Percentiles rank a stretch among this genome's conserved stretches.
Conservation (phyloP, 2,329 filamentous ascomycete genomes). For the Colletotrichum musae region DNA sequence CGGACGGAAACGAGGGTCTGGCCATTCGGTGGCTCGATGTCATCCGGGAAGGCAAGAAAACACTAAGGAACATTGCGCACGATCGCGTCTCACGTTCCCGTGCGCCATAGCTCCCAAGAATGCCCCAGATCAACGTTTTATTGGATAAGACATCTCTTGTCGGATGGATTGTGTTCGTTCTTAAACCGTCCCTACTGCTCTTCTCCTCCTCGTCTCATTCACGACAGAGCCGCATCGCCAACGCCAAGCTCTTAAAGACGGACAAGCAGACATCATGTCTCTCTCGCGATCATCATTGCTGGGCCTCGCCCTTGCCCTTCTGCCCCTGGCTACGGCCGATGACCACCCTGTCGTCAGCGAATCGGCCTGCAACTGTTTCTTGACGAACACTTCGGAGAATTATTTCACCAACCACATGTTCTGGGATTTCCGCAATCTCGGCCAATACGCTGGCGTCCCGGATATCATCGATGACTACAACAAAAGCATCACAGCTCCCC, state of each 20-base stretch:
- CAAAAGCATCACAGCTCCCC: conserved; percentile 47
- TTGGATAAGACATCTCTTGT: background rate
- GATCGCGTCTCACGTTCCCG: conserved; percentile 38
- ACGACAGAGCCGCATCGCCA: conserved; percentile 11
- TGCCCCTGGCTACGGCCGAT: conserved; percentile 26
- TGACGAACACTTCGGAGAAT: conserved; percentile 60
- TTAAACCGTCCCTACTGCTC: conserved; percentile 16
- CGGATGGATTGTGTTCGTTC: conserved; percentile 5
- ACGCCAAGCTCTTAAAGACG: conserved; percentile 11
- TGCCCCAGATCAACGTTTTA: conserved; percentile 11
- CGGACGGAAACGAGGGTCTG: conserved; percentile 23
- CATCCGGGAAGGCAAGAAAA: conserved; percentile 8
- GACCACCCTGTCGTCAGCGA: conserved; percentile 47
- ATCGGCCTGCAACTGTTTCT: conserved; percentile 61
- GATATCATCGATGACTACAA: conserved; percentile 48
- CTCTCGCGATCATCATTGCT: conserved; percentile 44
- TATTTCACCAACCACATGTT: conserved; percentile 64
- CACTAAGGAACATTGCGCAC: conserved; percentile 15
- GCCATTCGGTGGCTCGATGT: conserved; percentile 22
- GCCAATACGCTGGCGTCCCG: conserved; percentile 56
- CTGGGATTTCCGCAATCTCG: conserved; percentile 64
- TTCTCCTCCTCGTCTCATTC: background rate
- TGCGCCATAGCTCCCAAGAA: conserved; percentile 17
- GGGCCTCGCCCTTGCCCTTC: conserved; percentile 29
- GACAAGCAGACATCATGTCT: conserved; percentile 20